Evolutionary conservation across 495 filamentous ascomycete genomes (phyloP).

Genomic region (Halenospora varia): DNA sequence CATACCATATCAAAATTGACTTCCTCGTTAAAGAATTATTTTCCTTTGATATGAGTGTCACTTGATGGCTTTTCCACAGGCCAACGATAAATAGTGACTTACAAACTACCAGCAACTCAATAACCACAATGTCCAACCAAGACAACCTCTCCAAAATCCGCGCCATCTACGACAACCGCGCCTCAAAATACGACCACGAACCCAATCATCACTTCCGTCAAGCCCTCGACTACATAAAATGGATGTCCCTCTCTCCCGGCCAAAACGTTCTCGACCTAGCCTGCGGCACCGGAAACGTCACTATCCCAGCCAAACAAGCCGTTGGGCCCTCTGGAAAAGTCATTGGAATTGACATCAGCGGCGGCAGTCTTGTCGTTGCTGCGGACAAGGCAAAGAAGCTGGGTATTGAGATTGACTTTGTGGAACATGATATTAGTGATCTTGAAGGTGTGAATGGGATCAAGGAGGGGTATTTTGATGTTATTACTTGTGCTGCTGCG

Average conservation of each 20-base stretch:
- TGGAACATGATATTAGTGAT: slow-evolving; percentile 14
- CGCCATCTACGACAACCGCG: slow-evolving; percentile 6
- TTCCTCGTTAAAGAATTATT: too few relatives aligned
- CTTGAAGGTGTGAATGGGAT: slow-evolving; percentile 6
- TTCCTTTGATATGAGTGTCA: too few relatives aligned
- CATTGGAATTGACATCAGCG: slow-evolving; percentile 39
- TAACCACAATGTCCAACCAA: neutral
- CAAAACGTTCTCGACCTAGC: slow-evolving; percentile 38
- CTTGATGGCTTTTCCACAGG: too few relatives aligned
- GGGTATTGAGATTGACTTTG: slow-evolving; percentile 32
- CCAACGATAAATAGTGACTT: neutral
- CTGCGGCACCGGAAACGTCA: slow-evolving; percentile 41
- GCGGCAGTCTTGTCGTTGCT: slow-evolving; percentile 33
- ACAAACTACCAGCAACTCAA: neutral
- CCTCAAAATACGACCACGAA: slow-evolving; percentile 12
- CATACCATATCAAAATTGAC: too few relatives aligned
- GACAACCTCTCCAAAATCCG: neutral
- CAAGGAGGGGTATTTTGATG: slow-evolving; percentile 27
- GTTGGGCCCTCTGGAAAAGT: slow-evolving; percentile 34
- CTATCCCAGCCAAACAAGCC: slow-evolving; percentile 27
- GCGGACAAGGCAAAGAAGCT: slow-evolving; percentile 21
- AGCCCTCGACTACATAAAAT: slow-evolving; percentile 18
- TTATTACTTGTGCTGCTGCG: slow-evolving; percentile 33
- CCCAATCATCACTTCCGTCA: slow-evolving; percentile 6
- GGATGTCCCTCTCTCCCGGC: slow-evolving; percentile 24